Percentiles rank a stretch among this genome's conserved stretches.
Evolutionary conservation across 331 rosid genomes (phyloP).

Genomic region (Stylosanthes scabra): DNA sequence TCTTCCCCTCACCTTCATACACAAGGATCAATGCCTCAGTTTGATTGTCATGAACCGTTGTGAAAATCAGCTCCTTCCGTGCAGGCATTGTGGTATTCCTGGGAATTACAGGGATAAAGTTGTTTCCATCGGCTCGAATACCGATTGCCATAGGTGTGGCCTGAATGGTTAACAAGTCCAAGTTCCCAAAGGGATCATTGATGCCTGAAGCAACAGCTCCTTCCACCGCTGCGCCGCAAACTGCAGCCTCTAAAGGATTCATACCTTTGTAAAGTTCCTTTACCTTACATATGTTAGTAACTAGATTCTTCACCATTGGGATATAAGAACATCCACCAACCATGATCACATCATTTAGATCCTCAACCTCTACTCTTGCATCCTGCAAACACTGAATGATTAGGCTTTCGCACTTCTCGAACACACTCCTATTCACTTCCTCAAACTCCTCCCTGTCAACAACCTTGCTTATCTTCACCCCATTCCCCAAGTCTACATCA

Average conservation of each 20-base stretch:
- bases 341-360: conserved; percentile 64
- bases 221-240: conserved; percentile 84
- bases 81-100: conserved; percentile 83
- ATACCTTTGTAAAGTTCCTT: conserved; percentile 62
- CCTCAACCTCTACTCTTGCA: conserved; percentile 65
- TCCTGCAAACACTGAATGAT: conserved; percentile 70
- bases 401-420: conserved; percentile 70
- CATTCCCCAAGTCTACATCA: conserved; percentile 72
- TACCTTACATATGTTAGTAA: conserved; percentile 49
- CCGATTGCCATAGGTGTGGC: conserved; percentile 83
- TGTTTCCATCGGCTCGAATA: conserved; percentile 70
- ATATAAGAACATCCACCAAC: conserved; percentile 87
- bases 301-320: conserved; percentile 67
- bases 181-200: conserved; percentile 77
- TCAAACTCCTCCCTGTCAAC: conserved; percentile 66
- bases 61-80: conserved; percentile 70
- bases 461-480: conserved; percentile 57
- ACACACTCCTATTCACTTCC: conserved; percentile 71
- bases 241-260: conserved; percentile 84
- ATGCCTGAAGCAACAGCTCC: conserved; percentile 91
- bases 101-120: conserved; percentile 67
- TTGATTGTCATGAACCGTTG: conserved; percentile 78
- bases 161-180: conserved; percentile 84
- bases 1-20: conserved; percentile 76
- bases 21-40: conserved; percentile 74